A percentile compares a stretch with the other conserved stretches of the same genome.
Evolutionary conservation across 2,329 filamentous ascomycete species (phyloP).

Genomic region (Epichloe coenophiala): DNA sequence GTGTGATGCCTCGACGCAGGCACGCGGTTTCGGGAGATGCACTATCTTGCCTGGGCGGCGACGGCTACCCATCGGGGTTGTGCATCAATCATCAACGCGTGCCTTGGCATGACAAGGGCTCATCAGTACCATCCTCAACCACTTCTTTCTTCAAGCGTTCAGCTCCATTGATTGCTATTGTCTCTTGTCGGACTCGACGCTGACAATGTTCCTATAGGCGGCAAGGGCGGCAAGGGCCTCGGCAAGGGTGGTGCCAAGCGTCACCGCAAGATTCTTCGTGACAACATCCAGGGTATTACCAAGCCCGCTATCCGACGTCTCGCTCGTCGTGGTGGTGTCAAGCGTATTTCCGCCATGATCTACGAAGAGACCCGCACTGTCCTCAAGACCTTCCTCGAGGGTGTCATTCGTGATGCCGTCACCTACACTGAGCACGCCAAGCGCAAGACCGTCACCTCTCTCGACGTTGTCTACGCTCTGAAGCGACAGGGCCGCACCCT

Average conservation of each 20-base stretch:
- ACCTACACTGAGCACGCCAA: slow-evolving; percentile 72
- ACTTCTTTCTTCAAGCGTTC: too few relatives aligned
- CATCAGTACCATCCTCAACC: neutral
- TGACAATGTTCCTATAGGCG: slow-evolving; percentile 47
- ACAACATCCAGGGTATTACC: slow-evolving; percentile 99
- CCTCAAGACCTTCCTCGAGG: slow-evolving; percentile 66
- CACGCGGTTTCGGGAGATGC: too few relatives aligned
- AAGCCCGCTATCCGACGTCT: slow-evolving; percentile 98
- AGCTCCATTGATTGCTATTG: too few relatives aligned
- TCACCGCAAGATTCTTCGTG: slow-evolving; percentile 97
- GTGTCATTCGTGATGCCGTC: slow-evolving; percentile 63
- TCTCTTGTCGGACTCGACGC: slow-evolving; percentile 13
- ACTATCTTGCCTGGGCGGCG: neutral
- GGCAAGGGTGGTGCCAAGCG: slow-evolving; percentile 98
- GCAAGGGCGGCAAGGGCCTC: slow-evolving; percentile 94
- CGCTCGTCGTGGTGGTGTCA: slow-evolving; percentile 97
- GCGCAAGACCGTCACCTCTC: slow-evolving; percentile 65
- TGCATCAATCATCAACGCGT: neutral
- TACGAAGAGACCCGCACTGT: slow-evolving; percentile 69
- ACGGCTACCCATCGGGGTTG: neutral
- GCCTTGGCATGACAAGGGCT: neutral
- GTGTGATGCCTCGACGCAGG: too few relatives aligned
- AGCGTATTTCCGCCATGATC: slow-evolving; percentile 97
- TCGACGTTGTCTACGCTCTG: slow-evolving; percentile 54
- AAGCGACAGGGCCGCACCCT: slow-evolving; percentile 64